Evolutionary conservation across 257 asterid species (phyloP).

Genomic region (Solanum rostratum): DNA sequence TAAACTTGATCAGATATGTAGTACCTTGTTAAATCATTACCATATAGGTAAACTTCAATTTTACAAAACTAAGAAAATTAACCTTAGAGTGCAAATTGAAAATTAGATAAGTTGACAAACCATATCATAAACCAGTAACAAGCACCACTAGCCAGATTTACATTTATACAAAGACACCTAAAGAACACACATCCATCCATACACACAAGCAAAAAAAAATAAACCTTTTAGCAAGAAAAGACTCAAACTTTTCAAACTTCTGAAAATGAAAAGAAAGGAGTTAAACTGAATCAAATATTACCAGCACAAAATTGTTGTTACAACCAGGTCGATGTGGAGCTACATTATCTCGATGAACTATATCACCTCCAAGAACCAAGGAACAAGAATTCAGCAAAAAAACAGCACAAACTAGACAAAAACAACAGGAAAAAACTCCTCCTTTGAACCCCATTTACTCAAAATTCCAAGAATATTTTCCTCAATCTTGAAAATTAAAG

Average conservation of each 20-base stretch:
- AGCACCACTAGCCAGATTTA: neutral
- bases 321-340: conserved; percentile 89
- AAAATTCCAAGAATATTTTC: neutral
- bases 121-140: neutral
- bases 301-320: conserved; percentile 82
- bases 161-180: neutral
- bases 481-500: conserved; percentile 18
- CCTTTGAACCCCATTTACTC: conserved; percentile 36
- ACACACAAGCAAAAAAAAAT: neutral
- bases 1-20: neutral
- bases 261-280: neutral
- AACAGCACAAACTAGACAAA: conserved; percentile 19
- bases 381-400: conserved; percentile 15
- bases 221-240: neutral
- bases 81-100: neutral
- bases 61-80: neutral
- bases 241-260: neutral
- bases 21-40: neutral
- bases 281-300: conserved; percentile 10
- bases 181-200: neutral
- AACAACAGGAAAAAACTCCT: conserved; percentile 25
- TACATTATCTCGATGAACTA: conserved; percentile 76
- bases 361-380: conserved; percentile 65
- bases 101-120: neutral
- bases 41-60: neutral